Evolutionary conservation across 257 asterid species (phyloP), one percentile per base, ranked within the genome.

Genomic region (Gardenia jasminoides): DNA sequence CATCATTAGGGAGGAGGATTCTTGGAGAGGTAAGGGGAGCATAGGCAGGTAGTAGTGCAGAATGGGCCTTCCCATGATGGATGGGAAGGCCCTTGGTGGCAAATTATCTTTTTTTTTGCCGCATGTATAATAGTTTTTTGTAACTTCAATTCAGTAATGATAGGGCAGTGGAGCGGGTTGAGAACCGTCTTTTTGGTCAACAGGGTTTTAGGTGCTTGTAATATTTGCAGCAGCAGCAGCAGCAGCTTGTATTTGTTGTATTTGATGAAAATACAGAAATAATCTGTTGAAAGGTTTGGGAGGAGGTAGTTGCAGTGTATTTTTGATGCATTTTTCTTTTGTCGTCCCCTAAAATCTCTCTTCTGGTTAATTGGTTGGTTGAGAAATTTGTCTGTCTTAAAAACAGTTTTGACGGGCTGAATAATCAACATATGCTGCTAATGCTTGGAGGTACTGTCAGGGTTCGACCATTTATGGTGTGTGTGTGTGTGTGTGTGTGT

Each of bases 161-260:
- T 87, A 88, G 94, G 83, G 85, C 86, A 86, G 88, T 82, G 81
- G 84, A 5, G 79, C 80, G 80, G 83, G 75, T 83, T 73, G 67
- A 65, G 75, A 67, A 74, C 72, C 78, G 78, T 67, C 80, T 78
- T 77, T 76, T 88, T 84, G 78, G 83, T 78, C 81, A 83, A 85
- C 82, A 82, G 84, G 77, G 36, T 85, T 81, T 79, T 91, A 87
- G 93, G 87, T 87, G 77, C 70, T 80, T 89, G 90, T 91, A 88
- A 83, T 84, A 83, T 89, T 86, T 61, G 92, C 84, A 83, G 80
- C 89, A 59, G 78, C 76, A 83, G 88, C 85, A 52, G 92, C 84
- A 83, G 80, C 89, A 59, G 78, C 76, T 80, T 87, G 92, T 91
- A 89, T 89, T 89, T 92, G 94, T 91, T 94, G 98, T 92, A 92